Evolutionary conservation across 805 yeast species (phyloP).

Genomic region (Maudiozyma bulderi): DNA sequence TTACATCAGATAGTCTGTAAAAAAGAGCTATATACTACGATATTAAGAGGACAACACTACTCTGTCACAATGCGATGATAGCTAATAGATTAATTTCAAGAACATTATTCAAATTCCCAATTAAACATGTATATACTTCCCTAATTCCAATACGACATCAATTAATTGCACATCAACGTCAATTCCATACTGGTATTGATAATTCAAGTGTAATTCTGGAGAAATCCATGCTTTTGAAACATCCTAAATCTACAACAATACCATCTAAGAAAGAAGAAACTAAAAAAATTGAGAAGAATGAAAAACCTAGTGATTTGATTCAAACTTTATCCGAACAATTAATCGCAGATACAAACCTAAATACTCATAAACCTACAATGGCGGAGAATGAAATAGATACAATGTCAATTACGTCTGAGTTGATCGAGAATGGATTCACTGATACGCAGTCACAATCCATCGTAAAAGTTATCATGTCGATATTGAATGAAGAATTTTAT

Average conservation of each 20-base stretch:
- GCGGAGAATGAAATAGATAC: conserved; percentile 27
- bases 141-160: too few relatives aligned
- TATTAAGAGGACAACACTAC: too few relatives aligned
- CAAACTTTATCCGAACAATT: conserved; percentile 24
- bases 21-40: too few relatives aligned
- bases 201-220: background rate
- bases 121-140: too few relatives aligned
- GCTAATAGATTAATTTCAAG: background rate
- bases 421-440: conserved; percentile 11
- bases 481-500: conserved; percentile 33
- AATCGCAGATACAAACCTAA: conserved; percentile 19
- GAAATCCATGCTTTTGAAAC: conserved; percentile 1
- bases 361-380: conserved; percentile 17
- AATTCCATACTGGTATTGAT: background rate
- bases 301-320: conserved; percentile 10
- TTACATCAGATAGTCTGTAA: too few relatives aligned
- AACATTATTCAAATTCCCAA: background rate
- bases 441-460: conserved; percentile 18
- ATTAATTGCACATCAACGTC: background rate
- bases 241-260: background rate
- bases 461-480: conserved; percentile 27
- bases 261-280: background rate
- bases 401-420: conserved; percentile 11
- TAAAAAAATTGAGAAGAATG: background rate
- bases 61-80: background rate